A percentile compares a stretch with the other conserved stretches of the same genome.
phyloP scores from a whole-genome alignment of 2,329 filamentous ascomycete species.

The Aspergillus oerlinghausenensis region DNA sequence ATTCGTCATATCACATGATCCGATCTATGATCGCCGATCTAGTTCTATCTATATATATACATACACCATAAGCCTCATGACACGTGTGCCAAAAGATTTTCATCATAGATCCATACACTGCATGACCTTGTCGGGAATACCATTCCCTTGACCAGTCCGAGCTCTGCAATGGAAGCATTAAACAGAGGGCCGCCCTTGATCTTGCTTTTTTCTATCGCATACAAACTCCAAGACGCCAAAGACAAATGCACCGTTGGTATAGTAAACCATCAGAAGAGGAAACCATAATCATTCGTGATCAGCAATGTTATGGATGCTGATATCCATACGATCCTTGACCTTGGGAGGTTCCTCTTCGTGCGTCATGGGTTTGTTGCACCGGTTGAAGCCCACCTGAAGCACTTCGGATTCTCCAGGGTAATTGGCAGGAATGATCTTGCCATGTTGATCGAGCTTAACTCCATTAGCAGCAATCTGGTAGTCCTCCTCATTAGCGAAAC shows the following conservation, averaged over 20 bases:
- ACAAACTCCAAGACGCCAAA: constrained; percentile 20
- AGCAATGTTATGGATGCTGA: constrained; percentile 56
- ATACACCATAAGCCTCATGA: not conserved
- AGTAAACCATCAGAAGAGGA: constrained; percentile 5
- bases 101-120: constrained; percentile 4
- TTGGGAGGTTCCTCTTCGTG: constrained; percentile 34
- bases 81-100: constrained; percentile 1
- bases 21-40: not conserved
- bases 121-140: constrained; percentile 3
- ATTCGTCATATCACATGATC: not conserved
- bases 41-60: not conserved
- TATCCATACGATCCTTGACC: constrained; percentile 52
- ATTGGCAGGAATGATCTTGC: constrained; percentile 52
- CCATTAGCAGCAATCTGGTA: constrained; percentile 60
- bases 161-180: constrained; percentile 12
- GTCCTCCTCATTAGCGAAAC: constrained; percentile 57
- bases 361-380: constrained; percentile 18
- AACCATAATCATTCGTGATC: constrained; percentile 38
- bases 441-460: constrained; percentile 52
- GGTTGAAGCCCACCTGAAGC: constrained; percentile 20
- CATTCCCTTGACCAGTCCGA: constrained; percentile 5
- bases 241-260: constrained; percentile 8
- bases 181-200: constrained; percentile 10
- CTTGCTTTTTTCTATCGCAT: constrained; percentile 14
- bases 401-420: constrained; percentile 19